phyloP scores from a whole-genome alignment of 2,329 filamentous ascomycete genomes.

The Penicillium sp. region DNA sequence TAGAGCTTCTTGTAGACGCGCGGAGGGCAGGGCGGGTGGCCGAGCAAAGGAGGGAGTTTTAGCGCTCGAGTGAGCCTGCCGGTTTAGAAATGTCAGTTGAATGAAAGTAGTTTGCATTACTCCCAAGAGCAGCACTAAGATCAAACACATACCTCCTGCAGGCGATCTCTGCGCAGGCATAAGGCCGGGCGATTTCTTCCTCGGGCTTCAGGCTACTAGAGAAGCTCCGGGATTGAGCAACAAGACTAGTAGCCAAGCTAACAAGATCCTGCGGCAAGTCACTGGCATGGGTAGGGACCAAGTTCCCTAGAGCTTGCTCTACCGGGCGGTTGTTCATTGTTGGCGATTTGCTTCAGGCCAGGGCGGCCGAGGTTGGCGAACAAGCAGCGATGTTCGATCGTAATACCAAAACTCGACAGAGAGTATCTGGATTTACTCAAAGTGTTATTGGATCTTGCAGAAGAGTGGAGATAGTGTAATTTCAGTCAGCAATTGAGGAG shows the following conservation, averaged over 20 bases:
- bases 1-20: slow-evolving; percentile 83
- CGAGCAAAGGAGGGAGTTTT: slow-evolving; percentile 73
- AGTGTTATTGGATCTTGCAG: neutral
- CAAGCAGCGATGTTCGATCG: neutral
- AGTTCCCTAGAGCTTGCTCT: slow-evolving; percentile 69
- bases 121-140: neutral
- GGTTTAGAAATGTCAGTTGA: neutral
- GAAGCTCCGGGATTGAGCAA: slow-evolving; percentile 77
- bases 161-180: slow-evolving; percentile 84
- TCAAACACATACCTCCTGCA: slow-evolving; percentile 69
- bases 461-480: neutral
- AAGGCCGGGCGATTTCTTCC: slow-evolving; percentile 82
- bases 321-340: slow-evolving; percentile 70
- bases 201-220: slow-evolving; percentile 78
- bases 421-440: neutral
- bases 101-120: neutral
- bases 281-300: slow-evolving; percentile 72
- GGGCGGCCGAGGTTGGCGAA: neutral
- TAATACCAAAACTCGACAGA: neutral
- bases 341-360: slow-evolving; percentile 2
- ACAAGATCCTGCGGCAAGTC: slow-evolving; percentile 69
- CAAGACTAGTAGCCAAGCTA: slow-evolving; percentile 69
- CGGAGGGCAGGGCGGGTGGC: slow-evolving; percentile 75
- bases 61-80: slow-evolving; percentile 72
- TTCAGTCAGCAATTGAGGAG: neutral